These are phyloP conservation scores for Pythium aristosporum DNA, from an alignment of 352 stramenopile genomes.

Conservation along the genomic window DNA sequence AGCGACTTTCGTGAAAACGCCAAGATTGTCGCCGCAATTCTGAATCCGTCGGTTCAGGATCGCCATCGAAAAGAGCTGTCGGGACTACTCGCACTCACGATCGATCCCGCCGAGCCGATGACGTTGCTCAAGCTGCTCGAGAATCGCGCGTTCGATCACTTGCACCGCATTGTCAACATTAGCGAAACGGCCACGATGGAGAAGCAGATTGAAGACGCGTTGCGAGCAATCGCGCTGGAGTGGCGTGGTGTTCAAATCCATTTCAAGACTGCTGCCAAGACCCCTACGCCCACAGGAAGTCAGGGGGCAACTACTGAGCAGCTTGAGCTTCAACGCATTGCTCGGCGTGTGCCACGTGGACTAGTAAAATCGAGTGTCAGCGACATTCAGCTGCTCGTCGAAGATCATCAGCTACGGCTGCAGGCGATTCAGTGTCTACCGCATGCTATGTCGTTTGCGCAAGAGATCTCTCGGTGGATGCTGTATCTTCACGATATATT, in stretches of 20 bases:
- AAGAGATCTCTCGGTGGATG: constrained; percentile 49
- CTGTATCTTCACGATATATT: constrained; percentile 44
- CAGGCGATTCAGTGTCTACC: constrained; percentile 49
- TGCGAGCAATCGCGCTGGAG: constrained; percentile 46
- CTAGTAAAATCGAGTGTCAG: constrained; percentile 38
- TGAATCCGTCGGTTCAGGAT: constrained; percentile 66
- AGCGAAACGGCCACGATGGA: constrained; percentile 67
- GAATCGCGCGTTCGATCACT: constrained; percentile 57
- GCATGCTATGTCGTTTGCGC: constrained; percentile 43
- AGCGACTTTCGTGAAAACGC: constrained; percentile 69
- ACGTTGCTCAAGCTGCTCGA: constrained; percentile 75
- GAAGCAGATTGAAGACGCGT: constrained; percentile 52
- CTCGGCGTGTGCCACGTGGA: neutral
- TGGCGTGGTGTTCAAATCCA: constrained; percentile 46
- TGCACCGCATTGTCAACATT: constrained; percentile 53
- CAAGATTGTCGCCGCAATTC: constrained; percentile 59
- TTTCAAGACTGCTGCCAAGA: constrained; percentile 37
- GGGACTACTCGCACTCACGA: constrained; percentile 36
- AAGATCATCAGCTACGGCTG: constrained; percentile 60
- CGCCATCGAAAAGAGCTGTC: constrained; percentile 65
- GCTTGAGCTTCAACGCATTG: neutral
- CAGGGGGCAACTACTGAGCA: neutral
- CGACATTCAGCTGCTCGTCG: constrained; percentile 44
- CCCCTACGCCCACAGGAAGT: no score
- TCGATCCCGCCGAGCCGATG: constrained; percentile 50